Evolutionary conservation across 768 basidiomycete genomes (phyloP), one percentile per base, ranked within the genome.

Genomic region (Lenzites betulinus): DNA sequence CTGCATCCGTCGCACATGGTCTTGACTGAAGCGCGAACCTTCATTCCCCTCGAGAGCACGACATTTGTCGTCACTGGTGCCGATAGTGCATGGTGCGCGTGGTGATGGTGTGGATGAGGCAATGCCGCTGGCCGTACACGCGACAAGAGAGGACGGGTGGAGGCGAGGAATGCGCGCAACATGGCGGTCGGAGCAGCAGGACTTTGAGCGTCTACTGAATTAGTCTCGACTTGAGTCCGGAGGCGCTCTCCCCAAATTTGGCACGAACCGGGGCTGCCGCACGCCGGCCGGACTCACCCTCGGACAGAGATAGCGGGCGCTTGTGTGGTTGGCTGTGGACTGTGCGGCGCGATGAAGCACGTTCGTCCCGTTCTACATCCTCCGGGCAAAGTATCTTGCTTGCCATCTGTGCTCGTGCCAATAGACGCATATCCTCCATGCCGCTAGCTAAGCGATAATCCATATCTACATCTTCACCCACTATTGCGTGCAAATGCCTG

Each of bases 21-120:
- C 78, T 95, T 97, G 67, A 98, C 92, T 3, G 93, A 93, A 23
- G 92, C 90, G 64, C 96, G 86, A 60, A 98, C 95, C 80, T 99
- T 99, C 92, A 97, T 95, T 48, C 94, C 93, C 66, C 90, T 77
- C n/a, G 80, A 73, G 22, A 84, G 70, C 7, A 72, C 63, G 11
- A 79, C 79, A 42, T 71, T 66, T 35, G 70, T 58, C 33, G 67
- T 36, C n/a, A 59, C 50, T 4, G 52, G 18, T 5, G 64, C 42
- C 67, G 75, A 62, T 58, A 76, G 75, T 49, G 76, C 60, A 59
- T 66, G 68, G 12, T 41, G 54, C 9, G 54, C 44, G 12, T 55
- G 61, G 25, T 48, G 52, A 42, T 35, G 25, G 35, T 60, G 66
- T 38, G 65, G 18, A 15, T 60, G 65, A 3, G 68, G 65, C 16